Evolutionary conservation across 768 basidiomycete species (phyloP).

Genomic region (Nidularia pulvinata): DNA sequence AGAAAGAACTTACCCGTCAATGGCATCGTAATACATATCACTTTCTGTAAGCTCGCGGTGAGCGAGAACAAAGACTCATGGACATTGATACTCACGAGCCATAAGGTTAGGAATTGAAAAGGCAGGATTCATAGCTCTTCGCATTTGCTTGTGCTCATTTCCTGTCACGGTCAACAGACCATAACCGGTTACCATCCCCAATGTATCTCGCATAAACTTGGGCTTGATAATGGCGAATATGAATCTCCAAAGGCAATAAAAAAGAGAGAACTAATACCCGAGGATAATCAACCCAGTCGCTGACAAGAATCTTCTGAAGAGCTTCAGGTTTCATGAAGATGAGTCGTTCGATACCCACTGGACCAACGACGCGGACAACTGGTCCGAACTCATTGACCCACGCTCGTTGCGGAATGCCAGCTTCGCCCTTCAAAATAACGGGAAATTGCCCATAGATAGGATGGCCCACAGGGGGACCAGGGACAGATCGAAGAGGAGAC

Average conservation of each 20-base stretch:
- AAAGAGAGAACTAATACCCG: constrained; percentile 19
- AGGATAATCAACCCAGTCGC: constrained; percentile 46
- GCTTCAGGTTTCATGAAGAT: constrained; percentile 43
- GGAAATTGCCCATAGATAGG: constrained; percentile 33
- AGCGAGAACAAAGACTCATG: background rate
- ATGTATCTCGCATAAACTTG: constrained; percentile 34
- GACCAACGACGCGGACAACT: constrained; percentile 41
- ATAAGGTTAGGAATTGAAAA: constrained; percentile 44
- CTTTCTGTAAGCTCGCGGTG: background rate
- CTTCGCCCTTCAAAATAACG: constrained; percentile 32
- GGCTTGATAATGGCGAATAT: constrained; percentile 26
- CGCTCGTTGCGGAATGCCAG: constrained; percentile 40
- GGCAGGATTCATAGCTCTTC: constrained; percentile 50
- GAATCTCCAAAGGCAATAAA: background rate
- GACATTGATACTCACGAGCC: constrained; percentile 22
- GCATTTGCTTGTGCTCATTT: constrained; percentile 47
- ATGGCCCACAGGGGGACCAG: constrained; percentile 22
- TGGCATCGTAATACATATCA: constrained; percentile 33
- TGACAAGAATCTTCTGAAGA: constrained; percentile 39
- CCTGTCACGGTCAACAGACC: constrained; percentile 49
- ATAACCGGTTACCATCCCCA: constrained; percentile 41
- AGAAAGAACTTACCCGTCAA: constrained; percentile 25
- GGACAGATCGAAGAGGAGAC: constrained; percentile 23
- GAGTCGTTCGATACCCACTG: constrained; percentile 42
- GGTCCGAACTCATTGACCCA: constrained; percentile 47